Evolutionary conservation across 495 filamentous ascomycete genomes (phyloP), one percentile per base, ranked within the genome.

Genomic region (Penicillium canariense): DNA sequence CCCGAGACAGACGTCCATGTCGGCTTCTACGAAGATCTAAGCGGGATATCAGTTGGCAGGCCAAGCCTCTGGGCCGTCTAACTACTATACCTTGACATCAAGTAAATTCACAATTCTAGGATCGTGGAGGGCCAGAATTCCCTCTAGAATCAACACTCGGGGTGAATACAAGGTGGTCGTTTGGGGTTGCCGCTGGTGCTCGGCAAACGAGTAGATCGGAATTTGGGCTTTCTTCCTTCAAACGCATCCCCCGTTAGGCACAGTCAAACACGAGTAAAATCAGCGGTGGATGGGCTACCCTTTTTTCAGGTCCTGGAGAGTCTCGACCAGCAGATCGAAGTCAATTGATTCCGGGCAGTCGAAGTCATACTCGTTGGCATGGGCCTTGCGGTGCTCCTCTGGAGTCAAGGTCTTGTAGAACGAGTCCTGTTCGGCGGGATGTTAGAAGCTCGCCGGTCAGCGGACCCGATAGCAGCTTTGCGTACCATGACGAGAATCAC

Each of bases 331-430:
- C 26, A 84, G 71, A 69, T 97, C 92, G 66, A 97, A 97, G 70
- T 98, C 94, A 60, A 97, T 84, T n/a, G 95, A 90, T 45, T 89
- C 84, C 15, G 94, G 94, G 17, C 91, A 83, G 68, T 98, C 94
- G 69, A 98, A 96, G 67, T 98, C 94, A 73, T 90, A 96, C 65
- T 97, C 88, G 60, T 96, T 96, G 34, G 72, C 69, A 72, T 96
- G 95, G 1, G 94, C 94, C 60, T 76, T 81, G 48, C 66, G 78
- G 32, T 88, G 89, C 53, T 91, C 73, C 63, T 95, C 91, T 3
- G 81, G 71, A 42, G 77, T 81, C 59, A 97, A 74, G 25, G 84
- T 83, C 68, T 96, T 97, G 75, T 98, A 98, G 68, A 95, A 98
- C 1, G 91, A 96, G 67, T 98, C 94, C 91, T 96, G 67, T 28